Conservation (phyloP, 257 asterid genomes). For the Cordia subcordata region DNA sequence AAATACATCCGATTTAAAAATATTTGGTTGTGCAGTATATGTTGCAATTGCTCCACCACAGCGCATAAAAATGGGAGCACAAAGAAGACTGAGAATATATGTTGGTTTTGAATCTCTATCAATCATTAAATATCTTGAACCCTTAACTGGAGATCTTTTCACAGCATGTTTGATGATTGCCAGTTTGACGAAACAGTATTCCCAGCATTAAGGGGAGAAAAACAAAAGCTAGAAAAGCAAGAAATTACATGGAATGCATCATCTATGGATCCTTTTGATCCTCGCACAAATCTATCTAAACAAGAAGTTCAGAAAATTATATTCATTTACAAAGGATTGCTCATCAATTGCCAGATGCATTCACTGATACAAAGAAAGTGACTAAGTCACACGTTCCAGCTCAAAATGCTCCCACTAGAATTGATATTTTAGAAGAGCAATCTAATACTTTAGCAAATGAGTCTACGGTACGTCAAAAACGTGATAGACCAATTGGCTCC, state of each 20-base stretch:
- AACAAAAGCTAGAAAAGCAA: neutral
- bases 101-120: conserved; percentile 10
- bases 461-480: too few species aligned
- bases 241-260: conserved; percentile 5
- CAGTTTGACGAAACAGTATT: too few species aligned
- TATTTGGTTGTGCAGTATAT: neutral
- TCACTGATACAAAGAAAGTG: neutral
- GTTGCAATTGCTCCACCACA: conserved; percentile 4
- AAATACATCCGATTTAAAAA: neutral
- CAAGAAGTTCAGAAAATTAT: conserved; percentile 10
- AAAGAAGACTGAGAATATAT: conserved; percentile 1
- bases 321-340: neutral
- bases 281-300: conserved; percentile 4
- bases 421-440: too few species aligned
- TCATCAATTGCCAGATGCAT: neutral
- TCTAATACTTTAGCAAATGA: too few species aligned
- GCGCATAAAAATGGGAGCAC: neutral
- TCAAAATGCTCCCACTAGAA: too few species aligned
- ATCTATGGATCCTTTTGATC: conserved; percentile 3
- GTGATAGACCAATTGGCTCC: too few species aligned
- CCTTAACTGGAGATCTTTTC: too few species aligned
- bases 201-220: too few species aligned
- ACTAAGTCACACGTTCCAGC: neutral
- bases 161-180: too few species aligned
- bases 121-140: neutral